phyloP scores from a whole-genome alignment of 2,329 filamentous ascomycete species.

The Botryosphaeria dothidea region DNA sequence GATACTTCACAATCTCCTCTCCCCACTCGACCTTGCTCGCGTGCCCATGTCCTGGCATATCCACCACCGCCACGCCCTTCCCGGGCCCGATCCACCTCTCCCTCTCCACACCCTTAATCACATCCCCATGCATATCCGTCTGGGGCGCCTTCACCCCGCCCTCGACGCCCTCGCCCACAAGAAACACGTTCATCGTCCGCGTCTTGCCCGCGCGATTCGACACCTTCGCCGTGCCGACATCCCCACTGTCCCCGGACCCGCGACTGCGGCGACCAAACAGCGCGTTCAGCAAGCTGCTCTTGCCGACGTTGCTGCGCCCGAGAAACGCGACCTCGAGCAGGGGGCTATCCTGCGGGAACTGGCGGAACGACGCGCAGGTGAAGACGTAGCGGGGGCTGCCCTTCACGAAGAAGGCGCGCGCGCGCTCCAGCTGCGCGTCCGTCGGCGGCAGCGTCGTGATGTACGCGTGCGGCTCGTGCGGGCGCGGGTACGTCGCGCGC shows the following conservation, averaged over 20 bases:
- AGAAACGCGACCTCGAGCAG: constrained; percentile 67
- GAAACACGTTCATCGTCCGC: constrained; percentile 67
- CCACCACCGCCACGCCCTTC: constrained; percentile 58
- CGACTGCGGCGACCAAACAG: constrained; percentile 45
- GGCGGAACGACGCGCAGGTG: constrained; percentile 61
- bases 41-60: constrained; percentile 72
- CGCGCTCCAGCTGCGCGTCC: constrained; percentile 40
- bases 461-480: constrained; percentile 14
- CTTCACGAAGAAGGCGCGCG: constrained; percentile 47
- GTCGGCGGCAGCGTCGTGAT: constrained; percentile 27
- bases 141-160: constrained; percentile 13
- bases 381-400: constrained; percentile 57
- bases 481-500: not conserved
- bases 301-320: constrained; percentile 70
- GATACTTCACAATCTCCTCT: constrained; percentile 67
- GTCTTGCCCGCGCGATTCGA: constrained; percentile 57
- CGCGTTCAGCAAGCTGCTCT: constrained; percentile 67
- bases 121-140: constrained; percentile 1
- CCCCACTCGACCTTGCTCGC: constrained; percentile 65
- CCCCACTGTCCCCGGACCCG: constrained; percentile 25
- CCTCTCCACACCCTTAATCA: constrained; percentile 15
- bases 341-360: constrained; percentile 54
- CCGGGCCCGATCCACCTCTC: constrained; percentile 41
- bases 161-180: constrained; percentile 33
- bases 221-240: constrained; percentile 54